These are phyloP conservation scores for Malus sylvestris DNA, from an alignment of 306 rosid species.

Conservation along the genomic window DNA sequence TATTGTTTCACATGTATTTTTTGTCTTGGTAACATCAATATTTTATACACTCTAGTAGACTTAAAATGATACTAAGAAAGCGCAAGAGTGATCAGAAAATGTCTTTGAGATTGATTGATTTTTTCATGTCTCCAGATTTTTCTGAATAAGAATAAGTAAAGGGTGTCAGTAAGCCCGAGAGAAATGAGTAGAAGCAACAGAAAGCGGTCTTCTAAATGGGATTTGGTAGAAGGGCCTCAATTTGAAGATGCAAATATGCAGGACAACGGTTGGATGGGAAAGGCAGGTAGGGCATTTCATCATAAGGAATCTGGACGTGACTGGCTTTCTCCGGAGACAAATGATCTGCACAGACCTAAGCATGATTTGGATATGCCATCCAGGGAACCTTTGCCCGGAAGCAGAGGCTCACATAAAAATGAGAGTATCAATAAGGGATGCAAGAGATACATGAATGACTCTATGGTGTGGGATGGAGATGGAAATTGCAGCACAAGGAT, in stretches of 20 bases:
- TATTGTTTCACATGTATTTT: background rate
- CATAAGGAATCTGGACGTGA: slow-evolving; percentile 37
- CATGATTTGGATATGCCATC: slow-evolving; percentile 38
- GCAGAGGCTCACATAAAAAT: slow-evolving; percentile 56
- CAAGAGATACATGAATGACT: slow-evolving; percentile 36
- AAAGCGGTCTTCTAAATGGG: slow-evolving; percentile 75
- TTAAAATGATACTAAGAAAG: background rate
- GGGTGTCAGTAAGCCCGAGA: slow-evolving; percentile 11
- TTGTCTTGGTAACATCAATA: background rate
- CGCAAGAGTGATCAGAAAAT: background rate
- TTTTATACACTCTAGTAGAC: background rate
- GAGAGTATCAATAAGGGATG: slow-evolving; percentile 42
- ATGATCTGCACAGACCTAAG: slow-evolving; percentile 40
- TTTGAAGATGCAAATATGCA: slow-evolving; percentile 30
- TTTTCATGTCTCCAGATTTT: slow-evolving; percentile 34
- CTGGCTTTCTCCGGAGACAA: slow-evolving; percentile 55
- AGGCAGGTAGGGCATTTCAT: slow-evolving; percentile 22
- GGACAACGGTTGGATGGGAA: slow-evolving; percentile 35
- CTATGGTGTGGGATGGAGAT: slow-evolving; percentile 58
- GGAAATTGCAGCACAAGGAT: slow-evolving; percentile 45
- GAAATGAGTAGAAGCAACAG: slow-evolving; percentile 77
- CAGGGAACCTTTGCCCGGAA: slow-evolving; percentile 55
- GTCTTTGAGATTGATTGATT: slow-evolving; percentile 14
- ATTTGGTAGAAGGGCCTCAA: slow-evolving; percentile 55
- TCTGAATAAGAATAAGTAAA: slow-evolving; percentile 23